Evolutionary conservation across 352 stramenopile species (phyloP), one percentile per base, ranked within the genome.

Genomic region (Globisporangium abappressorium): DNA sequence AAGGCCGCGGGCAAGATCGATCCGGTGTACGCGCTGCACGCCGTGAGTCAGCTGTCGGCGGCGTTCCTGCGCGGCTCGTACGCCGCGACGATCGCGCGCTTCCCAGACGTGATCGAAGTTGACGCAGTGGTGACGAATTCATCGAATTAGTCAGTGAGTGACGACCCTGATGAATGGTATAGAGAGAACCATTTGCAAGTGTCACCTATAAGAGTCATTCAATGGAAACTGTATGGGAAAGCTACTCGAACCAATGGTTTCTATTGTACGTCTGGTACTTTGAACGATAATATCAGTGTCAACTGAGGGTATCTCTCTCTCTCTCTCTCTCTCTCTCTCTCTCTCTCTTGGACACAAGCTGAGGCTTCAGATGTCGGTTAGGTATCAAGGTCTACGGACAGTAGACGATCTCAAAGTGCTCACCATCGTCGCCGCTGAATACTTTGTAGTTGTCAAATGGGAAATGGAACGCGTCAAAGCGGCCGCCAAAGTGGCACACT

Each of bases 1-100:
- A 87, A 88, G 72, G 71, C 77, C 0, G 66, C 80, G 0, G 84
- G 84, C 11, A 64, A 62, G 34, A 88, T 92, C 57, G 70, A 88
- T 30, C 73, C 79, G 33, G 65, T 62, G 26, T 76, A 80, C 67
- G 73, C 78, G 43, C 75, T 92, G 33, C 67, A 73, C 18, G 73
- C 75, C 7, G 75, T 87, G 34, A 74, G 70, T 7, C 62, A 83
- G 38, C 61, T 89, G 30, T 87, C 78, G 46, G 82, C 73, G 3
- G 73, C 79, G 15, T 92, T 90, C 64, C 53, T 92, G 7, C 56
- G 47, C 0, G 76, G 74, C 11, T 62, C 69, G 15, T 85, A 81
- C 68, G 72, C 75, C 28, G 30, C 62, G 8, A 34, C 64, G 18
- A 69, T 77, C 20, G 8, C 57, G 20, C 33, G 79, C 57, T 82